Evolutionary conservation across 148 eudicot genomes (phyloP), one percentile per base, ranked within the genome.

Genomic region (Fallopia convolvulus): DNA sequence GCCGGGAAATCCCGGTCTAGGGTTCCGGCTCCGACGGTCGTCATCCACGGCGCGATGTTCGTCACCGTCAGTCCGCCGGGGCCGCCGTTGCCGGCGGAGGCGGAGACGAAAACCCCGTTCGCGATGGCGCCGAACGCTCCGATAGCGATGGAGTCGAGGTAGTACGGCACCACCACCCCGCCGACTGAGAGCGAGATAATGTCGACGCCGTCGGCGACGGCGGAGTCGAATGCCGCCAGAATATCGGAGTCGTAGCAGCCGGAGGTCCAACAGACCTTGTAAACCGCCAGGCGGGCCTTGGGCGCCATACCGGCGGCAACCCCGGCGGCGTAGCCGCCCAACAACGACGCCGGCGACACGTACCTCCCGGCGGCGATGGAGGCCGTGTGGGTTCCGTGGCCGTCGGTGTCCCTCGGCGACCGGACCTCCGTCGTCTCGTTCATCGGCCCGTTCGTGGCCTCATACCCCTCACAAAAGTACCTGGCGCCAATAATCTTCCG

Each of bases 261-360:
- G n/a, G 92, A 80, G 36, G n/a, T 75, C 99, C 99, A 95, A 66
- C 99, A 95, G 15, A 93, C 99, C 60, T 95, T 95, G 82, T 95
- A 95, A 9, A 87, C 90, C 2, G 97, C 91, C 6, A 95, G 82
- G 4, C 97, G 84, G 1, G 99, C 97, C 77, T 92, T 92, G 0
- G 99, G 97, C 6, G 97, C 99, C 97, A 92, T 91, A 40, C 99
- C 99, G 0, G 97, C 97, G 0, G 99, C 99, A 5, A 93, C 82
- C 7, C 99, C 97, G 5, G 83, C 85, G 0, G 99, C 99, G 75
- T 91, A 95, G 12, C 97, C 97, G 3, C 97, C 97, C 0, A 92
- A 75, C 0, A 92, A 87, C 0, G 92, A 85, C 7, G 99, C 99
- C 39, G 91, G 91, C n/a, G 82, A 91, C 3, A 93, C 97, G 73